Conservation (phyloP, 169 alveolate species). For the Cryptosporidium sp. region DNA sequence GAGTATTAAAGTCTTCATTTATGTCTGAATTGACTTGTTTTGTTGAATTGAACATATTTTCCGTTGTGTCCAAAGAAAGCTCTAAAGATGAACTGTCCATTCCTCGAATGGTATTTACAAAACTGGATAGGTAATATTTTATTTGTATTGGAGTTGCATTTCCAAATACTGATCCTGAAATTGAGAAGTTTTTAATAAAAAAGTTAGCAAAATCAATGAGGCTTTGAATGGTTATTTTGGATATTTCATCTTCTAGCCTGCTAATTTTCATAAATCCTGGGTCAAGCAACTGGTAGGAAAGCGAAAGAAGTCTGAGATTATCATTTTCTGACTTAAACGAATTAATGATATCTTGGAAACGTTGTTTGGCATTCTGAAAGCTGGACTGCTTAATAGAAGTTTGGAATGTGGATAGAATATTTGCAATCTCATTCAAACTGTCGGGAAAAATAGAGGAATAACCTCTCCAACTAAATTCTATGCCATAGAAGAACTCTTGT, state of each 20-base stretch:
- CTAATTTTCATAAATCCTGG: slow-evolving; percentile 40
- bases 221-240: not conserved
- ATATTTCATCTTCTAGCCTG: slow-evolving; percentile 19
- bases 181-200: slow-evolving; percentile 14
- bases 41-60: not conserved
- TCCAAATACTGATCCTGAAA: slow-evolving; percentile 54
- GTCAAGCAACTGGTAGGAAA: slow-evolving; percentile 41
- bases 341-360: not conserved
- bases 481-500: slow-evolving; percentile 50
- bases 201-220: slow-evolving; percentile 19
- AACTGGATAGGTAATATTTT: slow-evolving; percentile 16
- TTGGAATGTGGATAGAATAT: not conserved
- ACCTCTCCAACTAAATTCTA: slow-evolving; percentile 60
- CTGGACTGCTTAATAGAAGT: not conserved
- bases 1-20: not conserved
- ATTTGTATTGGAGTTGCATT: slow-evolving; percentile 41
- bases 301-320: slow-evolving; percentile 15
- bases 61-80: not conserved
- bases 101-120: not conserved
- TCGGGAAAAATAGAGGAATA: slow-evolving; percentile 56
- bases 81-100: not conserved
- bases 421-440: slow-evolving; percentile 5
- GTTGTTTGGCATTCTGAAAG: slow-evolving; percentile 14
- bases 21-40: not conserved
- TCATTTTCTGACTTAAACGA: slow-evolving; percentile 27